These are phyloP conservation scores for Leccinum longicurvipes DNA, from an alignment of 768 basidiomycete species.

Conservation along the genomic window DNA sequence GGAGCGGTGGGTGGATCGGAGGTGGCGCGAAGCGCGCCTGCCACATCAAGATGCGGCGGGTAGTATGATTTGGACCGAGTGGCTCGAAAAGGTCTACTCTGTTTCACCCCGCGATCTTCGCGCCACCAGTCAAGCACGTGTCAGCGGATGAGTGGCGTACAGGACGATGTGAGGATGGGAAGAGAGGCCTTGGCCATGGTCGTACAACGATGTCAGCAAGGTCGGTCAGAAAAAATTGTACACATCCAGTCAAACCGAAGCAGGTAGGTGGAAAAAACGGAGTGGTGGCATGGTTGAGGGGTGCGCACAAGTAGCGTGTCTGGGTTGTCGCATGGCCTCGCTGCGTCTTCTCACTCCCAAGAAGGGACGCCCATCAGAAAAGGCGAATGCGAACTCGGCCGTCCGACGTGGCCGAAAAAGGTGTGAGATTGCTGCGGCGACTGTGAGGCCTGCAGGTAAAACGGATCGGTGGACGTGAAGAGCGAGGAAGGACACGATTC, in stretches of 20 bases:
- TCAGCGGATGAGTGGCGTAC: neutral
- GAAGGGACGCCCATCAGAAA: conserved; percentile 32
- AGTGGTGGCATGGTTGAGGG: neutral
- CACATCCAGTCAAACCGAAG: conserved; percentile 6
- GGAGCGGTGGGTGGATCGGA: neutral
- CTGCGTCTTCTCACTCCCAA: conserved; percentile 17
- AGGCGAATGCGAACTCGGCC: conserved; percentile 38
- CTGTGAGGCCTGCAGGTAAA: conserved; percentile 45
- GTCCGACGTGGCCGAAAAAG: conserved; percentile 38
- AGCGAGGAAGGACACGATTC: conserved; percentile 28
- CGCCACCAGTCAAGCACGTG: neutral
- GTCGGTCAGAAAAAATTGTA: conserved; percentile 3
- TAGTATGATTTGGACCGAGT: neutral
- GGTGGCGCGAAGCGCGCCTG: neutral
- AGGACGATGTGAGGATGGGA: conserved; percentile 1
- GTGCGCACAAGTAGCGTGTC: neutral
- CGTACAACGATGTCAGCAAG: conserved; percentile 14
- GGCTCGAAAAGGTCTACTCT: conserved; percentile 13
- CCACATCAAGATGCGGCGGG: neutral
- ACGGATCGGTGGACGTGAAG: conserved; percentile 49
- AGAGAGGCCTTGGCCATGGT: conserved; percentile 1
- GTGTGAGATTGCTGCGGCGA: conserved; percentile 31
- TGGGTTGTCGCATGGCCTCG: neutral
- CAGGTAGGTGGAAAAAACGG: neutral
- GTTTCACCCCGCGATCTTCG: conserved; percentile 1